Evolutionary conservation across 202 grass and related monocot genomes (phyloP).

Genomic region (Digitaria exilis): DNA sequence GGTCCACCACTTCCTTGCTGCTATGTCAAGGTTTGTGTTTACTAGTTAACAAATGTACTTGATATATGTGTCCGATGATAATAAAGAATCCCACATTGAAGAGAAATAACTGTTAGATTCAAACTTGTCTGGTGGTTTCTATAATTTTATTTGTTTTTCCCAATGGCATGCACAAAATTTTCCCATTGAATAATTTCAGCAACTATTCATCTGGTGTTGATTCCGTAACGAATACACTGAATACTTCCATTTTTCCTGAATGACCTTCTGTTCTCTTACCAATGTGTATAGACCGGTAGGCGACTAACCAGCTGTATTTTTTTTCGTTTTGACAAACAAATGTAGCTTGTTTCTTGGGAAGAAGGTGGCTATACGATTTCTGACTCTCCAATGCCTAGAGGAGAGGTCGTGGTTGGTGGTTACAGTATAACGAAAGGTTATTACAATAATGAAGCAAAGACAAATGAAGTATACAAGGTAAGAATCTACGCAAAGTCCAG

Average conservation of each 20-base stretch:
- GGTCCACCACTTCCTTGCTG: constrained; percentile 88
- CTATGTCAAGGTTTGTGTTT: constrained; percentile 74
- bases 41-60: background rate
- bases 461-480: constrained; percentile 84
- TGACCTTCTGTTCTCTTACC: background rate
- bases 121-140: background rate
- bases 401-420: constrained; percentile 78
- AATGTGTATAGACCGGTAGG: background rate
- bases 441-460: constrained; percentile 85
- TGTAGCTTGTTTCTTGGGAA: constrained; percentile 76
- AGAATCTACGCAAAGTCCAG: background rate
- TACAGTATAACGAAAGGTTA: constrained; percentile 79
- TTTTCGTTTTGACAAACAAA: background rate
- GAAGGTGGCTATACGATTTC: constrained; percentile 80
- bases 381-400: constrained; percentile 83
- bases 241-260: constrained; percentile 4
- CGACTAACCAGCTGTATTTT: background rate
- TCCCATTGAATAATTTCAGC: background rate
- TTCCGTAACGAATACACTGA: background rate
- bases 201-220: background rate
- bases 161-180: background rate
- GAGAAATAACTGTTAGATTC: background rate
- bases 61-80: background rate
- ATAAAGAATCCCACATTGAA: background rate
- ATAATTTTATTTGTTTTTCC: background rate